Base-by-base conservation (phyloP, 2,329 filamentous ascomycete genomes). In the Teratosphaeriaceae sp. region DNA sequence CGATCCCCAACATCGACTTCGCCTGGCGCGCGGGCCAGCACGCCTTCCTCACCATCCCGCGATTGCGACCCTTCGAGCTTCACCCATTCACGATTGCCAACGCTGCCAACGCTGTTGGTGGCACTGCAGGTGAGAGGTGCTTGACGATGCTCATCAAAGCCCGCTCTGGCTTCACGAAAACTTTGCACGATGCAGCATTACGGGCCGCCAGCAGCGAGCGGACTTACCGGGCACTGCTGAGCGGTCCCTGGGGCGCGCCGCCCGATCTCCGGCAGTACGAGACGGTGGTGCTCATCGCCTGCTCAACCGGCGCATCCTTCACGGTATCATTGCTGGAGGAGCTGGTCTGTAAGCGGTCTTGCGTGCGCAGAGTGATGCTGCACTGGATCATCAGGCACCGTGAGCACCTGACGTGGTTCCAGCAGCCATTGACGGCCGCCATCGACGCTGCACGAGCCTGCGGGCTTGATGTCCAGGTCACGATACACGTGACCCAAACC, bases 21-120 rank as follows among this genome's bases (percentile, higher is more conserved):
- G 62, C 56, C 15, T 84, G 80, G 80, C 68, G 60, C 21, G 70
- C 80, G 2, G 80, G 80, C 1, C 79, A 84, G 47, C 79, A 84
- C 55, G 69, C 78, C 0, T 80, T 81, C 51, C 62, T 84, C 2
- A 74, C 75, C 4, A 47, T 80, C 69, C 52, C 79, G 75, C 52
- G 68, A 67, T 0, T 27, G 68, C 70, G 15, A 15, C 78, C 76
- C 1, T 60, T 83, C 2, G 76, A 82, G 53, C 75, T 73, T 19
- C 80, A 84, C 50, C 80, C 80, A 0, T 83, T 83, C 54, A 82
- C 78, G 1, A 78, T 83, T 45, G 55, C 58, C 3, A 59, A 55
- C 37, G 49, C 49, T 11, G 15, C 33, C 3, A 11, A 26, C 2
- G 73, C 0, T n/a, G n/a, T n/a, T 78, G 78, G 47, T 73, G 76